A percentile compares a stretch with the other conserved stretches of the same genome.
These are phyloP conservation scores for Coemansia sp. DNA, from an alignment of 192 early-diverging fungal species.

Conservation along the genomic window DNA sequence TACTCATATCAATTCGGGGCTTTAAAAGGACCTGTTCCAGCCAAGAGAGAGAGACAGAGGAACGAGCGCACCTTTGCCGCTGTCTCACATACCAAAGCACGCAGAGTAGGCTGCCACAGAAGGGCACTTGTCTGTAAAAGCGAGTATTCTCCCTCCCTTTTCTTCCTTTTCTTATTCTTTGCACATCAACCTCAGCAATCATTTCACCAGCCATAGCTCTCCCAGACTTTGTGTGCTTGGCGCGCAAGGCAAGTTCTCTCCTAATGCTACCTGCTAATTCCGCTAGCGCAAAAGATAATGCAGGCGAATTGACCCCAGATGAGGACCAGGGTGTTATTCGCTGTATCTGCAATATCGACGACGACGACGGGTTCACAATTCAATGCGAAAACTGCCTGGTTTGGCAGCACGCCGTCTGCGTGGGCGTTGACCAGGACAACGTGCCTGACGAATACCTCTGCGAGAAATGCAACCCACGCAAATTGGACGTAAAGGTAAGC, in stretches of 20 bases:
- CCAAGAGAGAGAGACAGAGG: no score
- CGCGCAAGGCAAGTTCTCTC: not conserved
- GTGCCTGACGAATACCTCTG: conserved; percentile 87
- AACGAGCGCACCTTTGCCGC: no score
- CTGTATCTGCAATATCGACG: conserved; percentile 84
- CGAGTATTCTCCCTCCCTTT: not conserved
- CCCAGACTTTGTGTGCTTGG: not conserved
- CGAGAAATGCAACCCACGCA: conserved; percentile 75
- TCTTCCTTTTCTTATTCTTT: not conserved
- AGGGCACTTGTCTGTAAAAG: not conserved
- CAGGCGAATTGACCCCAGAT: conserved; percentile 49
- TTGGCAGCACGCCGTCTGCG: conserved; percentile 95
- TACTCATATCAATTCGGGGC: no score
- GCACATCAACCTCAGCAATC: not conserved
- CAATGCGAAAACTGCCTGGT: conserved; percentile 91
- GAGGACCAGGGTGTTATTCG: conserved; percentile 86
- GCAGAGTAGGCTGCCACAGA: not conserved
- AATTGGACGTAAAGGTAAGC: conserved; percentile 55
- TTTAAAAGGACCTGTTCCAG: no score
- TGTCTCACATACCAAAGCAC: no score
- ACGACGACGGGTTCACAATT: conserved; percentile 97
- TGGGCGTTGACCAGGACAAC: conserved; percentile 63
- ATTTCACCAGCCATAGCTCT: not conserved
- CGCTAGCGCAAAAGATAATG: conserved; percentile 18
- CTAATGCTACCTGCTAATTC: conserved; percentile 27